Conservation (phyloP, 2,329 filamentous ascomycete species). For the Grosmannia clavigera region DNA sequence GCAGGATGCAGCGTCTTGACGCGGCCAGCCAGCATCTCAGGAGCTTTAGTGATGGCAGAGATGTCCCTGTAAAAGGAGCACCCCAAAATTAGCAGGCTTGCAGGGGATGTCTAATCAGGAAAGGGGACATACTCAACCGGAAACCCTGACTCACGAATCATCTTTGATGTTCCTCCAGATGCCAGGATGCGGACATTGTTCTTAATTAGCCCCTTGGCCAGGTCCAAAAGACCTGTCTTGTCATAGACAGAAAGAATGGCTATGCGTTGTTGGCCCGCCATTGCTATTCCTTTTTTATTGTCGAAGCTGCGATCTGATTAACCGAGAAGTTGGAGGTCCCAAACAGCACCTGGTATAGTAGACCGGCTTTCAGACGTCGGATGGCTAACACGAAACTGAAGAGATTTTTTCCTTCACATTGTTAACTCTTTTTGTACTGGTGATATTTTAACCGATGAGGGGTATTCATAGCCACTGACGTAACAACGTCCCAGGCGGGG, state of each 20-base stretch:
- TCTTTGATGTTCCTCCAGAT: slow-evolving; percentile 86
- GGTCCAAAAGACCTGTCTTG: slow-evolving; percentile 89
- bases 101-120: neutral
- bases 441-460: neutral
- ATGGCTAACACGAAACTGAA: neutral
- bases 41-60: slow-evolving; percentile 90
- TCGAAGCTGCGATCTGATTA: neutral
- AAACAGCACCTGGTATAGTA: neutral
- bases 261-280: slow-evolving; percentile 39
- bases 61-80: slow-evolving; percentile 56
- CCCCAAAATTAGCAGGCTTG: neutral
- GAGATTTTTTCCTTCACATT: neutral
- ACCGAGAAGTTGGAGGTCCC: neutral
- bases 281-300: slow-evolving; percentile 8
- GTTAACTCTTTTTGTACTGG: neutral
- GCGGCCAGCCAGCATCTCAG: slow-evolving; percentile 83
- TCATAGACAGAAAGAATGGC: slow-evolving; percentile 97
- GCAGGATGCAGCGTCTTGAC: slow-evolving; percentile 86
- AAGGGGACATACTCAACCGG: slow-evolving; percentile 63
- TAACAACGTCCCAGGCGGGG: neutral
- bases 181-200: slow-evolving; percentile 87
- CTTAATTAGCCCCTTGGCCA: slow-evolving; percentile 81
- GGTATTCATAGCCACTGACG: neutral
- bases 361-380: neutral
- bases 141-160: slow-evolving; percentile 95